Evolutionary conservation across 306 rosid species (phyloP).

Genomic region (Castanopsis chinensis): DNA sequence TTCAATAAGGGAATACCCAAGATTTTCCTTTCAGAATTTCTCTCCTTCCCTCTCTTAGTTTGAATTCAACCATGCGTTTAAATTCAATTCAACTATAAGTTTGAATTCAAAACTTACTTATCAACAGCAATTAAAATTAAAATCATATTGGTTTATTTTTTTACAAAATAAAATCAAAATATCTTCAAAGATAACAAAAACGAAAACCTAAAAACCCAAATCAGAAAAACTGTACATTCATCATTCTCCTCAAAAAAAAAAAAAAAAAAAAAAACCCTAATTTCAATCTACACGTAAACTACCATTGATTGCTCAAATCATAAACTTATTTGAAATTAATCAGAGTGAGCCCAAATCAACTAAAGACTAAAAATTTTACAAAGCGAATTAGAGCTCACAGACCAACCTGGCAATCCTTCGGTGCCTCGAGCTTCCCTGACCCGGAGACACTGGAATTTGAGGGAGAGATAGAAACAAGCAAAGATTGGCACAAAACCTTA

Average conservation of each 20-base stretch:
- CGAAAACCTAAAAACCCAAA: background rate
- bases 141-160: background rate
- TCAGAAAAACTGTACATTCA: background rate
- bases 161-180: background rate
- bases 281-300: background rate
- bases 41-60: background rate
- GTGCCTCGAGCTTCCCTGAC: conserved; percentile 45
- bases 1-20: no score
- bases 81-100: no score
- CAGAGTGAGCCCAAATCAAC: no score
- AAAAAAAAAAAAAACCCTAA: background rate
- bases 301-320: background rate
- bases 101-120: no score
- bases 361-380: no score
- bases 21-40: background rate
- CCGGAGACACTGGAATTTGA: conserved; percentile 16
- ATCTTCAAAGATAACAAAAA: background rate
- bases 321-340: no score
- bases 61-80: no score
- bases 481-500: conserved; percentile 51
- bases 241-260: background rate
- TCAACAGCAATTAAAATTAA: no score
- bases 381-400: conserved; percentile 28
- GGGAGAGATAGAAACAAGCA: conserved; percentile 36
- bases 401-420: conserved; percentile 61